Evolutionary conservation across 768 basidiomycete species (phyloP).

Genomic region (Suillus luteus): DNA sequence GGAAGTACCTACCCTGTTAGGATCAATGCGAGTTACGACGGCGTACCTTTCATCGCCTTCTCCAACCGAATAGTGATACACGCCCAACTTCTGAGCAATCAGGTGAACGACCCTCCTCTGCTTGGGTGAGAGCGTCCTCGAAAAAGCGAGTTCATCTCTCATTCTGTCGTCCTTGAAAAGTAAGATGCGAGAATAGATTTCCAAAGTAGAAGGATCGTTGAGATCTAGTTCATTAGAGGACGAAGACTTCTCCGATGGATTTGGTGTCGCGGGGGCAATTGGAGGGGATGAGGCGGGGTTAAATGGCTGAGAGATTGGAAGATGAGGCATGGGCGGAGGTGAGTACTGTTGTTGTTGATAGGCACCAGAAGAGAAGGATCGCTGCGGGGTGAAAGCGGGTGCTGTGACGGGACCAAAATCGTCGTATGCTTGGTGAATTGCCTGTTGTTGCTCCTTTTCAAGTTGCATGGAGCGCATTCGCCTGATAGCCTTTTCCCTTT

Average conservation of each 20-base stretch:
- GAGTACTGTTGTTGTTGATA: slow-evolving; percentile 70
- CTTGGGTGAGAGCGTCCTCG: slow-evolving; percentile 79
- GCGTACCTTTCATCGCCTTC: slow-evolving; percentile 93
- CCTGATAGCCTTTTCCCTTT: slow-evolving; percentile 96
- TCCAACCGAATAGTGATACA: slow-evolving; percentile 92
- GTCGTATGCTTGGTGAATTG: slow-evolving; percentile 59
- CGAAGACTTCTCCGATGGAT: slow-evolving; percentile 63
- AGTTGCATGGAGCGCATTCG: slow-evolving; percentile 98
- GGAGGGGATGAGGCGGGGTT: slow-evolving; percentile 52
- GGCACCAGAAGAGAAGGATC: slow-evolving; percentile 68
- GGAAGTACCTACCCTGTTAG: slow-evolving; percentile 62
- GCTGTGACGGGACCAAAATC: slow-evolving; percentile 66
- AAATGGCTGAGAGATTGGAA: slow-evolving; percentile 44
- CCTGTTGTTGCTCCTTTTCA: slow-evolving; percentile 72
- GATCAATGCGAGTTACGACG: slow-evolving; percentile 90
- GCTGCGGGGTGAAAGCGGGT: slow-evolving; percentile 66
- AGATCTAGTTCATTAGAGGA: slow-evolving; percentile 80
- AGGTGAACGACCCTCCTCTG: slow-evolving; percentile 93
- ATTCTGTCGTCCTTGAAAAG: slow-evolving; percentile 98
- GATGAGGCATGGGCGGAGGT: slow-evolving; percentile 49
- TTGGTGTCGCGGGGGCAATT: slow-evolving; percentile 58
- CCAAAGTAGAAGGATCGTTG: slow-evolving; percentile 93
- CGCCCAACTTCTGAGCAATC: slow-evolving; percentile 93
- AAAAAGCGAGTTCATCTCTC: slow-evolving; percentile 97
- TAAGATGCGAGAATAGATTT: slow-evolving; percentile 95